These are phyloP conservation scores for Nepenthes gracilis DNA, from an alignment of 148 eudicot species.

Conservation along the genomic window DNA sequence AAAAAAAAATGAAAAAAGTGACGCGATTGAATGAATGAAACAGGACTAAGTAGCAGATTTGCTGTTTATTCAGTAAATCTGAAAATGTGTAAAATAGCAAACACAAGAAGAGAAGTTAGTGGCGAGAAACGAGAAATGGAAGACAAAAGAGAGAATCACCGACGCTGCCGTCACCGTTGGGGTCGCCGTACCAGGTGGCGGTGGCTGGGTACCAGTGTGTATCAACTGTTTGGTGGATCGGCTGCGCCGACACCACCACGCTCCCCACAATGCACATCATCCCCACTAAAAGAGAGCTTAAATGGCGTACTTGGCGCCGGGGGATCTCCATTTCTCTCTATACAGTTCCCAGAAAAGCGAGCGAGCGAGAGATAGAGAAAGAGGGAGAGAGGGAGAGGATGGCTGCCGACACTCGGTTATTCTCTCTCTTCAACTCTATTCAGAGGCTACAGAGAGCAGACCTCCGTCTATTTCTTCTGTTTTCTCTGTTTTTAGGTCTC, in stretches of 20 bases:
- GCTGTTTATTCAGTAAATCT: background rate
- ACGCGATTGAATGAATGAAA: background rate
- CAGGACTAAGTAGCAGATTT: background rate
- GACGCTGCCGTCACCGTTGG: constrained; percentile 85
- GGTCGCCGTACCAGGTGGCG: constrained; percentile 95
- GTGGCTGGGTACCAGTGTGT: constrained; percentile 73
- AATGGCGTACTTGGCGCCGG: too few relatives aligned
- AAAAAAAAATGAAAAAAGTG: too few relatives aligned
- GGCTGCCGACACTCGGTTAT: too few relatives aligned
- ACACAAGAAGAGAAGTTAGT: background rate
- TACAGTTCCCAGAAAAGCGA: too few relatives aligned
- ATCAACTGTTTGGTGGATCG: constrained; percentile 16
- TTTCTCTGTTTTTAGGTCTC: too few relatives aligned
- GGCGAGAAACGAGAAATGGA: background rate
- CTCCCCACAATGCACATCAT: constrained; percentile 8
- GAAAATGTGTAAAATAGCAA: too few relatives aligned
- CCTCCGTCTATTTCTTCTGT: too few relatives aligned
- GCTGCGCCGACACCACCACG: constrained; percentile 15
- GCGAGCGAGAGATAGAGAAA: too few relatives aligned
- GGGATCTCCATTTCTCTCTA: too few relatives aligned
- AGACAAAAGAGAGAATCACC: constrained; percentile 21
- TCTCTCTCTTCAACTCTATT: too few relatives aligned
- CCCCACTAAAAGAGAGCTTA: background rate
- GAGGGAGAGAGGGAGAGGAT: too few relatives aligned
- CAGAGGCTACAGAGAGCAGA: too few relatives aligned